These are phyloP conservation scores for Coemansia sp. DNA, from an alignment of 192 early-diverging fungal genomes.

Conservation along the genomic window DNA sequence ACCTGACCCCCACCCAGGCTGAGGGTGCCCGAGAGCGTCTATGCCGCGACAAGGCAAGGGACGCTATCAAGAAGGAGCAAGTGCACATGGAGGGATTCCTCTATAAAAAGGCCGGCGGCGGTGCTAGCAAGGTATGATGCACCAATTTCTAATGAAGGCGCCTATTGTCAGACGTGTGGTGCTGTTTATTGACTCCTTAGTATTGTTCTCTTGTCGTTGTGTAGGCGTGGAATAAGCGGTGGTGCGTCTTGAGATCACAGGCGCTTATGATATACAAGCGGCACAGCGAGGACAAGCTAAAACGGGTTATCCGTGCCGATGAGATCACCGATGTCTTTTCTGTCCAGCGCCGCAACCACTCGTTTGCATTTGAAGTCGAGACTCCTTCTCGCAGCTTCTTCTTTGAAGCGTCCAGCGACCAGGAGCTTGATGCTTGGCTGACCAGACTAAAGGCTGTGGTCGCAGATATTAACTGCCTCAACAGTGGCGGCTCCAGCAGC, in stretches of 20 bases:
- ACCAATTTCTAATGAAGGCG: neutral
- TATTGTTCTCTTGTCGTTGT: neutral
- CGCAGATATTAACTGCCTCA: constrained; percentile 12
- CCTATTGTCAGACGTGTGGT: neutral
- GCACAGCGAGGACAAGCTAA: constrained; percentile 41
- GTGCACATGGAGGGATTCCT: constrained; percentile 48
- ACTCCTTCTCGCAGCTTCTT: constrained; percentile 39
- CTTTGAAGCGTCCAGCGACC: constrained; percentile 49
- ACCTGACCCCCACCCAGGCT: constrained; percentile 23
- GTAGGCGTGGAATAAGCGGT: constrained; percentile 52
- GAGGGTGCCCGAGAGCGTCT: constrained; percentile 23
- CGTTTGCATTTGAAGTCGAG: constrained; percentile 40
- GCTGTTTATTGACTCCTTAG: neutral
- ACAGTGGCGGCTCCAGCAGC: constrained; percentile 13
- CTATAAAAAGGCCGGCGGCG: constrained; percentile 44
- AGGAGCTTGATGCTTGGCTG: constrained; percentile 44
- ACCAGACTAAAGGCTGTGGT: constrained; percentile 16
- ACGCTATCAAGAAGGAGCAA: constrained; percentile 46
- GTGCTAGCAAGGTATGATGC: constrained; percentile 40
- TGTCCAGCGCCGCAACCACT: constrained; percentile 40
- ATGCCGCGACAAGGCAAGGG: constrained; percentile 35
- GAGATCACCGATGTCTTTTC: constrained; percentile 33
- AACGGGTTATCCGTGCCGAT: constrained; percentile 48
- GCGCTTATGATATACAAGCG: constrained; percentile 47
- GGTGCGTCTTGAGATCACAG: constrained; percentile 50